These are phyloP conservation scores for Amanita exitialis DNA, from an alignment of 768 basidiomycete species.

Conservation along the genomic window DNA sequence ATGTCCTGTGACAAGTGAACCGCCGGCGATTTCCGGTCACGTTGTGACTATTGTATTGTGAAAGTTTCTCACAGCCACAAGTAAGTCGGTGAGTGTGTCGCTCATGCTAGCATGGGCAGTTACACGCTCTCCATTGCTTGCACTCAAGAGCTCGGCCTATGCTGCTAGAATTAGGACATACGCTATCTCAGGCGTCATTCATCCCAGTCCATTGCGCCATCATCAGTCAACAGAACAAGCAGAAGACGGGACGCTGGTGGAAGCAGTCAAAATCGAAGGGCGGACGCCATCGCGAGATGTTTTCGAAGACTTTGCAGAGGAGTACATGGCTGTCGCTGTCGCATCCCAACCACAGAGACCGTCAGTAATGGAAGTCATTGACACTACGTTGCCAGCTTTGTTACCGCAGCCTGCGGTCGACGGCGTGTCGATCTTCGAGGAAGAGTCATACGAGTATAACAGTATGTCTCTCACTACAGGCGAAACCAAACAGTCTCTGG, in stretches of 20 bases:
- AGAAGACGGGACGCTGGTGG: background rate
- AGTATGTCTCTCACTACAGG: conserved; percentile 5
- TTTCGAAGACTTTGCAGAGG: conserved; percentile 22
- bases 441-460: conserved; percentile 17
- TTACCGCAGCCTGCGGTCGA: conserved; percentile 17
- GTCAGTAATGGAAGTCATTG: conserved; percentile 17
- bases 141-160: conserved; percentile 9
- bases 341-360: conserved; percentile 9
- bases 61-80: too few relatives aligned
- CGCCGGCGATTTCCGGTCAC: too few relatives aligned
- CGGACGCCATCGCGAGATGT: conserved; percentile 4
- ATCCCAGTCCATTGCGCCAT: background rate
- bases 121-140: conserved; percentile 17
- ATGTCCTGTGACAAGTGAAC: conserved; percentile 4
- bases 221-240: background rate
- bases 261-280: background rate
- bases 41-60: too few relatives aligned
- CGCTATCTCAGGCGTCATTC: background rate
- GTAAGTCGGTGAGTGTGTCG: too few relatives aligned
- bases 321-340: conserved; percentile 15
- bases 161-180: background rate
- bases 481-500: conserved; percentile 8
- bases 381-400: conserved; percentile 18
- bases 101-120: conserved; percentile 16
- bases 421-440: conserved; percentile 25